Base-by-base conservation (phyloP, 495 filamentous ascomycete species). In the Extremus antarcticus region DNA sequence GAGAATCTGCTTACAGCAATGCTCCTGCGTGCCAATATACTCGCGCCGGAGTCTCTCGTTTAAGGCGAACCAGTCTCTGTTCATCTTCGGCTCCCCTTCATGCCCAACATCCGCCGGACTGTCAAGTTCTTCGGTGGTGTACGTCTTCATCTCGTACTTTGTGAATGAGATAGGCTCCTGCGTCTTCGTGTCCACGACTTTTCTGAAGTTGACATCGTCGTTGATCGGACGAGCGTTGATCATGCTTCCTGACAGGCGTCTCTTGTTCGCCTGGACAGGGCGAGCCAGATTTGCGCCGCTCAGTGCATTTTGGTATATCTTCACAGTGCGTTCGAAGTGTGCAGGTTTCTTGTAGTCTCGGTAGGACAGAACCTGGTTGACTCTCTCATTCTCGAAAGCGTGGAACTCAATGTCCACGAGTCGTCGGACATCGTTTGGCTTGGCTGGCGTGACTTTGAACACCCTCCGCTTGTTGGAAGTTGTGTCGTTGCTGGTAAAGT, bases 381-480 rank as follows among this genome's bases (percentile, higher is more conserved):
- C 50, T 2, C 53, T 24, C 21, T 61, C 58, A 23, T 61, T 41
- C 25, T 56, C 58, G 43, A 61, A 61, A 4, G 58, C 58, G 40
- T 52, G 53, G 49, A 61, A 57, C 49, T 61, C 58, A 25, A 61
- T 61, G 23, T 61, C 58, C 15, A 61, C 58, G 1, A 61, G 48
- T n/a, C 58, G 53, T 15, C 53, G 58, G 45, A 47, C 48, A 45
- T 61, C 58, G n/a, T 51, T n/a, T 8, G 24, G 23, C 17, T 25
- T 38, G 24, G 54, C 58, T 8, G 22, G 32, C 15, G 23, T 39
- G 24, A 60, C 51, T 25, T 23, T 35, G 38, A 56, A 57, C 29
- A 13, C 13, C 13, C 13, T 35, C 7, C 29, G 41, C 51, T 7
- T 23, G 40, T 32, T 32, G 39, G n/a, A 38, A 25, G 13, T 52